These are phyloP conservation scores for Suillus discolor DNA, from an alignment of 768 basidiomycete species.

Conservation along the genomic window DNA sequence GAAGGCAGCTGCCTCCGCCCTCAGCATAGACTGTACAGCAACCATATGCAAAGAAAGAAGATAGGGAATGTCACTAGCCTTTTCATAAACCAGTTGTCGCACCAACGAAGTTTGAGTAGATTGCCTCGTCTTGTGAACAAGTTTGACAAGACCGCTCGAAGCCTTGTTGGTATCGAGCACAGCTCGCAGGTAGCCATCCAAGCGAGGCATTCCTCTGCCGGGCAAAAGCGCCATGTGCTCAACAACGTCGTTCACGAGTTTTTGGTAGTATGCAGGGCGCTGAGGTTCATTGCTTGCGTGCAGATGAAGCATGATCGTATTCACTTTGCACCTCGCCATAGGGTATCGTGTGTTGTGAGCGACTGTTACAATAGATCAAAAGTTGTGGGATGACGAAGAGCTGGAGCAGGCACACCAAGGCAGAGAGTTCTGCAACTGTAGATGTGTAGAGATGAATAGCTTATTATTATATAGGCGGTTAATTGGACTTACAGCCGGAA, in stretches of 20 bases:
- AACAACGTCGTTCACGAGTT: too few relatives aligned
- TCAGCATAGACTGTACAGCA: constrained; percentile 17
- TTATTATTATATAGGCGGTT: background rate
- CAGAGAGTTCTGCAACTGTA: constrained; percentile 51
- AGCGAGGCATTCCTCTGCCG: too few relatives aligned
- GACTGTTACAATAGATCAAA: background rate
- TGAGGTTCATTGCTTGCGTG: too few relatives aligned
- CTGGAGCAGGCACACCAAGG: constrained; percentile 41
- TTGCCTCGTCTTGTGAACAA: constrained; percentile 20
- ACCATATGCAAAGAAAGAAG: constrained; percentile 26
- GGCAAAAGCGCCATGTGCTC: too few relatives aligned
- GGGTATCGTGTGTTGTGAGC: background rate
- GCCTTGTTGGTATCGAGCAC: constrained; percentile 17
- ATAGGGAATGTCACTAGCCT: constrained; percentile 31
- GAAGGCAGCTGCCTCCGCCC: constrained; percentile 20
- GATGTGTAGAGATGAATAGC: constrained; percentile 4
- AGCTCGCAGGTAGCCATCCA: constrained; percentile 15
- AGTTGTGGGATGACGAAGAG: background rate
- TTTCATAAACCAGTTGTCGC: constrained; percentile 32
- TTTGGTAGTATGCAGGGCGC: too few relatives aligned
- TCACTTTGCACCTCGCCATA: background rate
- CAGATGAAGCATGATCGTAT: background rate
- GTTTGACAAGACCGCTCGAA: constrained; percentile 25
- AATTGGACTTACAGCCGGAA: constrained; percentile 46
- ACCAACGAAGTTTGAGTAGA: constrained; percentile 12